These are phyloP conservation scores for Arabis alpina DNA, from an alignment of 345 rosid genomes.

Conservation along the genomic window DNA sequence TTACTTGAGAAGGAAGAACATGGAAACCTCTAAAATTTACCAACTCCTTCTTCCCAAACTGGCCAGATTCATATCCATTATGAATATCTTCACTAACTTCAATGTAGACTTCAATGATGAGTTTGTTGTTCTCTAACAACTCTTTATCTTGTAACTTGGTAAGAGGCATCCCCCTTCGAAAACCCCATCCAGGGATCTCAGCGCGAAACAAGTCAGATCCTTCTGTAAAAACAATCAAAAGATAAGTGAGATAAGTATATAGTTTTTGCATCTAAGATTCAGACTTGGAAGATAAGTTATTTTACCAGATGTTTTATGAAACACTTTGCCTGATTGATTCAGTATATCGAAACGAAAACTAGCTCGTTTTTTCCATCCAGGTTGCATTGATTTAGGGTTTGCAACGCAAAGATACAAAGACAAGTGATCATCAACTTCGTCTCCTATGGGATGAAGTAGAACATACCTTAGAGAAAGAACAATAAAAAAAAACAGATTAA, in stretches of 20 bases:
- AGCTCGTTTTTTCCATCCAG: conserved; percentile 9
- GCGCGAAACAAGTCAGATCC: neutral
- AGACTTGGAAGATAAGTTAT: no score
- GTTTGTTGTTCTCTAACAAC: neutral
- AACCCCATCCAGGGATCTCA: neutral
- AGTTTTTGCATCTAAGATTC: no score
- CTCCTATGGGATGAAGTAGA: neutral
- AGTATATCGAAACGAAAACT: neutral
- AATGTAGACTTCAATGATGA: neutral
- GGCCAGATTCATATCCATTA: neutral
- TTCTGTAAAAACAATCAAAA: no score
- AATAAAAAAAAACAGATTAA: neutral
- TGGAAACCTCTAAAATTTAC: neutral
- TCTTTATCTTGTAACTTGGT: neutral
- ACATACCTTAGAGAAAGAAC: neutral
- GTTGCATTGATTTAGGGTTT: neutral
- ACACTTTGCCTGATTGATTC: neutral
- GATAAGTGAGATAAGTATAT: neutral
- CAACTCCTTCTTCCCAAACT: no score
- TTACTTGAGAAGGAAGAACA: conserved; percentile 5
- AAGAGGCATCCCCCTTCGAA: neutral
- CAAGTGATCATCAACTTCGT: neutral
- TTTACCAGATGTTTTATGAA: neutral
- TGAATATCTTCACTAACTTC: neutral
- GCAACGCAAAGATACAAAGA: neutral